Base-by-base conservation (phyloP, 2,329 filamentous ascomycete genomes). In the Trichoderma harzianum region DNA sequence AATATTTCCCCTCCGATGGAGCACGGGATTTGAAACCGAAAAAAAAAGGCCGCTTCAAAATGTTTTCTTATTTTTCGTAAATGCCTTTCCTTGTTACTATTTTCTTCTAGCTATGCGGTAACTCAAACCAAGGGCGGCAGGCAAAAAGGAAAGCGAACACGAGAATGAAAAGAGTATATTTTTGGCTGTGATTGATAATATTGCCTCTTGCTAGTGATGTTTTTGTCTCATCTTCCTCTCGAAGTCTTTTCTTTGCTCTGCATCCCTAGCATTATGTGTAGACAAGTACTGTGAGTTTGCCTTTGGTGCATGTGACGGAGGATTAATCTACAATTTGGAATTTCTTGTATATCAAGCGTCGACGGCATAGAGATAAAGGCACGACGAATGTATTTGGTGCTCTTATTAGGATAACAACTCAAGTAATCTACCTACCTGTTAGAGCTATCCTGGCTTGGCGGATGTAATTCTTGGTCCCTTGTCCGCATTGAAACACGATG, bases 21-120 rank as follows among this genome's bases (percentile, higher is more conserved):
- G 75, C 72, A 72, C 70, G 76, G 76, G 78, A 78, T 75, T 73
- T 72, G 74, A 73, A 68, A 72, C 73, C 73, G 73, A 76, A 60
- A 60, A 75, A 75, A 70, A 64, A 63, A 43, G 65, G 34, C 76
- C 73, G 75, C 78, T 76, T 72, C 34, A 62, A 69, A 75, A 75
- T 75, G 75, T 76, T 72, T 76, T 77, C 70, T 82, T 79, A 43
- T 67, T 80, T 81, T 78, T 77, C 80, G 77, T 81, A 79, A 76
- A 74, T 73, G 69, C 72, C 78, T 78, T 77, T 79, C 77, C 78
- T 78, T 76, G 73, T 78, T 74, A 74, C 77, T 76, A 73, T 55
- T 77, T 76, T 76, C 77, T 78, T 78, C 79, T 78, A 80, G 79
- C 78, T 81, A 79, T 80, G 80, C 76, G 77, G 76, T 80, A 81